These are phyloP conservation scores for Metrosideros polymorpha DNA, from an alignment of 441 rosid genomes.

Conservation along the genomic window DNA sequence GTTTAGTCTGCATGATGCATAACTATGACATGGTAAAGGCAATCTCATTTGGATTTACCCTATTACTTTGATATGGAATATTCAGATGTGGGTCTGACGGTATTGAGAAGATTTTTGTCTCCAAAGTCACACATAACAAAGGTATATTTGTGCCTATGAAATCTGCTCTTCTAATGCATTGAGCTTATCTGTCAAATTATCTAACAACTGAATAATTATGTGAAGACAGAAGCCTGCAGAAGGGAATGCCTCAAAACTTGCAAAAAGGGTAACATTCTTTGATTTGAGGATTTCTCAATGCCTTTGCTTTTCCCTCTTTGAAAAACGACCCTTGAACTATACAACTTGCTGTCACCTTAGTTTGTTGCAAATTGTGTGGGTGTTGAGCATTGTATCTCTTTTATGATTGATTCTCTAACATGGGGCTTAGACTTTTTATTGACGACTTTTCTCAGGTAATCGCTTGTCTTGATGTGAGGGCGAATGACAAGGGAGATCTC, in stretches of 20 bases:
- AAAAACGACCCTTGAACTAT: background rate
- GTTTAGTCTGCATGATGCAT: background rate
- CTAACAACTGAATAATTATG: conserved; percentile 1
- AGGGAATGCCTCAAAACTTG: conserved; percentile 77
- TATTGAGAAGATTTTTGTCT: conserved; percentile 72
- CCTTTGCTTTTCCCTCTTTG: background rate
- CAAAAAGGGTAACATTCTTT: conserved; percentile 72
- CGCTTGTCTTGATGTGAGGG: conserved; percentile 98
- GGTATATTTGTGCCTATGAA: conserved; percentile 38
- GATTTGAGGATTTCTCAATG: background rate
- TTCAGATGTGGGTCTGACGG: conserved; percentile 92
- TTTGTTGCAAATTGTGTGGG: background rate
- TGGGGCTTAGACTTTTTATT: background rate
- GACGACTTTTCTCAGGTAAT: conserved; percentile 41
- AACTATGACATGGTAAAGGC: background rate
- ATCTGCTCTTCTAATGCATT: conserved; percentile 26
- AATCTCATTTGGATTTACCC: background rate
- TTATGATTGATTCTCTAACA: background rate
- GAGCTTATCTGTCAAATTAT: conserved; percentile 10
- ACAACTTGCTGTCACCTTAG: background rate
- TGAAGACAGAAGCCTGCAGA: conserved; percentile 72
- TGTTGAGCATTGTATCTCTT: background rate
- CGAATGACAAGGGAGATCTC: conserved; percentile 91
- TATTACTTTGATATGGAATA: background rate
- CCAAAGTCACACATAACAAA: conserved; percentile 34